Conservation (phyloP, 1,139 yeast species). For the Zygoascus meyerae region DNA sequence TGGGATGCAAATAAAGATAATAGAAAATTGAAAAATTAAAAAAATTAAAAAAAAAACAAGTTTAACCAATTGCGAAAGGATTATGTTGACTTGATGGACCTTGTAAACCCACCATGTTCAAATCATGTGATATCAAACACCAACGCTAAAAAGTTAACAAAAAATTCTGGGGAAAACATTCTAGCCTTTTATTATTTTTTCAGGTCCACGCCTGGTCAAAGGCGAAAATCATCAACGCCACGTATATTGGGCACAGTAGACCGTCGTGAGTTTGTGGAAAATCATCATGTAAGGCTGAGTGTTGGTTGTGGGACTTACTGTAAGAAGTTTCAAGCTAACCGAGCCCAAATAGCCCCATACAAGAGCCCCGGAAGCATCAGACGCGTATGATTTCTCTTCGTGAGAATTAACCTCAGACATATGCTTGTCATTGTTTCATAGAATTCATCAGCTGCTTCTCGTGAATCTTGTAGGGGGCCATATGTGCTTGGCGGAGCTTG, state of each 20-base stretch:
- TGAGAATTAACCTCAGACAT: conserved; percentile 69
- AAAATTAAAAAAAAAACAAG: too few species aligned
- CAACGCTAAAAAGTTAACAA: background rate
- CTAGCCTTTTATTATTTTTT: conserved; percentile 23
- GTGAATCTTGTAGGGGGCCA: conserved; percentile 6
- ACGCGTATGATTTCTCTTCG: conserved; percentile 49
- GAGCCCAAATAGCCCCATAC: conserved; percentile 10
- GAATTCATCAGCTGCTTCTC: conserved; percentile 40
- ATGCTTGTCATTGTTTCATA: conserved; percentile 83
- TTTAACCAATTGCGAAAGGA: too few species aligned
- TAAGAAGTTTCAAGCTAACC: background rate
- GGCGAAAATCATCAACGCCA: conserved; percentile 94
- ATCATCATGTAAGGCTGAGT: conserved; percentile 52
- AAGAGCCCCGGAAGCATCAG: conserved; percentile 34
- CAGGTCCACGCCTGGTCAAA: conserved; percentile 99
- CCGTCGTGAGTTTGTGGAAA: conserved; percentile 98
- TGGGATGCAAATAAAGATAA: background rate
- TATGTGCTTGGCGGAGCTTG: background rate
- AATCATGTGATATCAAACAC: too few species aligned
- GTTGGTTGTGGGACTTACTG: background rate
- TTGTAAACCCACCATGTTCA: too few species aligned
- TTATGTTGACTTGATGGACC: too few species aligned
- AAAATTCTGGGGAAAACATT: too few species aligned
- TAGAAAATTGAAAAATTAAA: too few species aligned
- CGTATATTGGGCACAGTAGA: conserved; percentile 91